A percentile compares a stretch with the other conserved stretches of the same genome.
phyloP scores from a whole-genome alignment of 129 eudicot genomes.

The Ambrosia artemisiifolia region DNA sequence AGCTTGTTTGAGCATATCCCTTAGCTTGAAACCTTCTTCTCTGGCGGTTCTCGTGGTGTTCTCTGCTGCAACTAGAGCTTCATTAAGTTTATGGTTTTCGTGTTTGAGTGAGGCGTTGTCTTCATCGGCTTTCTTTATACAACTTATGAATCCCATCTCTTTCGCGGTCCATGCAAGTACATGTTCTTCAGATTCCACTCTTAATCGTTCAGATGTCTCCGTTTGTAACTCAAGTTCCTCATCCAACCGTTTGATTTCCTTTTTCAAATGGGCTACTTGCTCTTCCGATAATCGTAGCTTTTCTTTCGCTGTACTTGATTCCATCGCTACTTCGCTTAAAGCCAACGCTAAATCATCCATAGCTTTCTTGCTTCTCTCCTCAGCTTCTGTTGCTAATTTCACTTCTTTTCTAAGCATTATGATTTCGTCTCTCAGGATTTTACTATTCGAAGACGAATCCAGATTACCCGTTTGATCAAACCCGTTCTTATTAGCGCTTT shows the following conservation, averaged over 20 bases:
- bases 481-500: slow-evolving; percentile 11
- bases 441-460: slow-evolving; percentile 17
- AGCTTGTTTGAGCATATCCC: slow-evolving; percentile 77
- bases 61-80: slow-evolving; percentile 48
- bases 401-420: slow-evolving; percentile 43
- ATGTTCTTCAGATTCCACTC: slow-evolving; percentile 71
- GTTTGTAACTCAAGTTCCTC: slow-evolving; percentile 51
- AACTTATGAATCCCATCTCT: slow-evolving; percentile 71
- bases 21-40: slow-evolving; percentile 62
- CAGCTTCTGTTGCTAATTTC: slow-evolving; percentile 55
- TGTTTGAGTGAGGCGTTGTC: slow-evolving; percentile 45
- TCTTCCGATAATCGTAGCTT: slow-evolving; percentile 35
- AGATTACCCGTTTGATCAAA: neutral
- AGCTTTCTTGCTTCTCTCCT: slow-evolving; percentile 69
- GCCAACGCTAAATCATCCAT: slow-evolving; percentile 84
- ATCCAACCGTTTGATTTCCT: slow-evolving; percentile 39
- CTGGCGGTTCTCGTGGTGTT: slow-evolving; percentile 36
- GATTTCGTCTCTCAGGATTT: slow-evolving; percentile 38
- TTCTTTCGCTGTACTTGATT: slow-evolving; percentile 52
- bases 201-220: slow-evolving; percentile 51
- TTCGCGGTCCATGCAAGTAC: slow-evolving; percentile 68
- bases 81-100: slow-evolving; percentile 40
- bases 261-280: slow-evolving; percentile 42
- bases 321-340: slow-evolving; percentile 66
- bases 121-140: slow-evolving; percentile 69